These are phyloP conservation scores for Boletus patriciae DNA, from an alignment of 768 basidiomycete species.

Conservation along the genomic window DNA sequence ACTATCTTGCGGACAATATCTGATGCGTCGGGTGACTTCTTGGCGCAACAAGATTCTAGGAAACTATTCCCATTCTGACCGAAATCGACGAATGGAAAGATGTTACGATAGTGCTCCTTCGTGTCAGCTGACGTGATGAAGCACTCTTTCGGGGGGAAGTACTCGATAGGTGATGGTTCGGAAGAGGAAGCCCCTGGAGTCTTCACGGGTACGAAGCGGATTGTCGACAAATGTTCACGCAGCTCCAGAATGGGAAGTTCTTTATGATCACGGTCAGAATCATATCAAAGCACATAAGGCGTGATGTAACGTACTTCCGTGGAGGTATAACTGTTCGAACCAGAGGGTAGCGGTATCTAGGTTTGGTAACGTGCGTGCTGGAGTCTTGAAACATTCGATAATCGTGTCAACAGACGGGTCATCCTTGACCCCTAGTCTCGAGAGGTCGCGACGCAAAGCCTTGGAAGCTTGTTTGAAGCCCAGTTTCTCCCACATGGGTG, in stretches of 20 bases:
- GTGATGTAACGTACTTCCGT: constrained; percentile 7
- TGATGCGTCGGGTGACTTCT: constrained; percentile 13
- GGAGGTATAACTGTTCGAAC: constrained; percentile 7
- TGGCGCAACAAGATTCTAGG: constrained; percentile 13
- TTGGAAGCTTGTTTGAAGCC: constrained; percentile 7
- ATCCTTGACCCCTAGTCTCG: constrained; percentile 13
- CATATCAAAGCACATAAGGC: neutral
- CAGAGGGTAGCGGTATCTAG: neutral
- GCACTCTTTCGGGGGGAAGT: constrained; percentile 12
- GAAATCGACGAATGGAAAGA: constrained; percentile 18
- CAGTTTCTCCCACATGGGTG: constrained; percentile 4
- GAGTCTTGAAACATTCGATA: neutral
- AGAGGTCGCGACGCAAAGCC: constrained; percentile 2
- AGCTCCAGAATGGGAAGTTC: constrained; percentile 6
- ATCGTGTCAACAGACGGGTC: constrained; percentile 5
- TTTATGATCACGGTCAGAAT: constrained; percentile 1
- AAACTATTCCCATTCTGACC: constrained; percentile 11
- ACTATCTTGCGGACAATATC: constrained; percentile 13
- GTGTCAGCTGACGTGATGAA: constrained; percentile 5
- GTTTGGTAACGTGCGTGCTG: constrained; percentile 2
- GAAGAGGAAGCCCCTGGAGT: neutral
- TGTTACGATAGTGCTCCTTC: constrained; percentile 8
- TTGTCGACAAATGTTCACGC: constrained; percentile 6
- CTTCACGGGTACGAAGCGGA: constrained; percentile 14
- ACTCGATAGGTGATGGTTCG: neutral